Base-by-base conservation (phyloP, 2,329 filamentous ascomycete genomes). In the Aspergillus latus region DNA sequence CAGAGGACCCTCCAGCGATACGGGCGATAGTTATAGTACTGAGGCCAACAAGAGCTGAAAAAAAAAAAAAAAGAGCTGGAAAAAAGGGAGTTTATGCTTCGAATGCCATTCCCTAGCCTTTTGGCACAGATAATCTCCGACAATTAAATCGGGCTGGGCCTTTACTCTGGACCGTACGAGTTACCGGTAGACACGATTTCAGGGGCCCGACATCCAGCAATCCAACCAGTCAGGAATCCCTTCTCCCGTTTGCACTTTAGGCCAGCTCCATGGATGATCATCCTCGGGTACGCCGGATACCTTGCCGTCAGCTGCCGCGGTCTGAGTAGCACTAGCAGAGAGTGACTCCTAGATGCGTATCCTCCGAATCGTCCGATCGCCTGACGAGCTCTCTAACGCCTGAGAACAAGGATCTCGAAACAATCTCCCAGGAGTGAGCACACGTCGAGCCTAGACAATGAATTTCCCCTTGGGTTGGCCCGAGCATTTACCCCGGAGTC, bases 181-280 rank as follows among this genome's bases (percentile, higher is more conserved):
- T 11, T 45, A 21, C 8, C 11, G 15, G 15, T 9, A 45, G 43
- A 29, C 28, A 45, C 43, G 28, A 16, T 45, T 29, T 13, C 13
- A 30, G 43, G 43, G 11, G 15, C 15, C 26, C 11, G 28, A 15
- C 2, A 13, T 15, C 9, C 13, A 40, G 5, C 11, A 30, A 40
- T 21, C 59, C 59, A 61, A 61, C 59, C 57, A 59, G 10, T 30
- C 26, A 13, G 16, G 26, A 62, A 52, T 54, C 58, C 58, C 50
- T 49, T 15, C 43, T 34, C 29, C n/a, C 21, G 11, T 50, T 16
- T 13, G 34, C 5, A 11, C 39, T 34, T 44, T 8, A n/a, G 28
- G 29, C 32, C 32, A 13, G 32, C 44, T 39, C 45, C 34, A 43
- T 40, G 43, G 47, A 39, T 43, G 36, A 54, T 9, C 6, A n/a